Evolutionary conservation across 257 asterid species (phyloP).

Genomic region (Sherardia arvensis): DNA sequence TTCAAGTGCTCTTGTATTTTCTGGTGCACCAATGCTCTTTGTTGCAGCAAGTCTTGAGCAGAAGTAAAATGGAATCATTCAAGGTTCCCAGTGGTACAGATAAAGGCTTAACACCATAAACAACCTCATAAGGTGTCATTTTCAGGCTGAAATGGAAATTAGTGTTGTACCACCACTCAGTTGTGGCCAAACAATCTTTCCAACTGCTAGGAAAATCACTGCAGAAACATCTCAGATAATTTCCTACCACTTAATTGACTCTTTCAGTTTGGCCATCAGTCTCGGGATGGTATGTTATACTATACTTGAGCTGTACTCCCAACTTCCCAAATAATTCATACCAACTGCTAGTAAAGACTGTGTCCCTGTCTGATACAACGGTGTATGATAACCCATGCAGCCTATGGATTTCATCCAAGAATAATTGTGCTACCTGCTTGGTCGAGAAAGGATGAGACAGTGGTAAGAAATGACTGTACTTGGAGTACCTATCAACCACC

Average conservation of each 20-base stretch:
- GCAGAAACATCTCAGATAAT: neutral
- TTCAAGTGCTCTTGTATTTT: too few species aligned
- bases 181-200: neutral
- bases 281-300: neutral
- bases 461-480: neutral
- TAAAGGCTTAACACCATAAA: too few species aligned
- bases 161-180: neutral
- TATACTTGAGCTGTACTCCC: neutral
- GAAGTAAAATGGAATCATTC: too few species aligned
- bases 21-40: too few species aligned
- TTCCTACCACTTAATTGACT: neutral
- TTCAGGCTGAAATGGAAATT: too few species aligned
- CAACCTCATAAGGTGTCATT: too few species aligned
- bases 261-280: neutral
- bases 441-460: neutral
- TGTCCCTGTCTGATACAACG: neutral
- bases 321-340: neutral
- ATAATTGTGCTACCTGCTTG: too few species aligned
- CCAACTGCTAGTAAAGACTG: neutral
- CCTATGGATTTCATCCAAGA: too few species aligned
- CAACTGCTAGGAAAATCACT: neutral
- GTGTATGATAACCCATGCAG: neutral
- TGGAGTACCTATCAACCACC: neutral
- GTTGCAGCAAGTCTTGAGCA: too few species aligned
- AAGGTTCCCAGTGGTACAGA: too few species aligned